phyloP scores from a whole-genome alignment of 2,329 filamentous ascomycete species.

The Karstenula rhodostoma region DNA sequence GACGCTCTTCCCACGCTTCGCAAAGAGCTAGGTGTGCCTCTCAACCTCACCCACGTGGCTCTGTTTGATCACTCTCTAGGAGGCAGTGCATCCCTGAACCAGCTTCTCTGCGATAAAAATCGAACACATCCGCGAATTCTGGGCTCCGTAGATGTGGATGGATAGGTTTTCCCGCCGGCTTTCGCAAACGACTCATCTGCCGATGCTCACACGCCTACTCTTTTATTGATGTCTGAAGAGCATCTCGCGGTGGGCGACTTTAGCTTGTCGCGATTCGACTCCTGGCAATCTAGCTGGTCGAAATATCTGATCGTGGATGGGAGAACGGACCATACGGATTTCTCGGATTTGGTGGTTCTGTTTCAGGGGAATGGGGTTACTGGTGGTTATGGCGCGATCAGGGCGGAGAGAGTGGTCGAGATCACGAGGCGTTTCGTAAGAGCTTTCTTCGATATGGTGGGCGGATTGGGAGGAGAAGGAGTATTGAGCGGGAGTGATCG shows the following conservation, averaged over 20 bases:
- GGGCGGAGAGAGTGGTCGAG: constrained; percentile 20
- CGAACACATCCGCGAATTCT: constrained; percentile 8
- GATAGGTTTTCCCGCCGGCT: constrained; percentile 11
- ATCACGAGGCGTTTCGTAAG: constrained; percentile 20
- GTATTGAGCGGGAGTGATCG: not conserved
- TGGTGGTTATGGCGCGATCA: constrained; percentile 16
- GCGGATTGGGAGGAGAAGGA: not conserved
- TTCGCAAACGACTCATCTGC: constrained; percentile 8
- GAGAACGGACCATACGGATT: constrained; percentile 22
- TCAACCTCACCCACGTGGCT: constrained; percentile 27
- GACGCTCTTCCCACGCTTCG: constrained; percentile 14
- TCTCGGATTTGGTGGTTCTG: constrained; percentile 21
- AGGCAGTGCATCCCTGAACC: constrained; percentile 19
- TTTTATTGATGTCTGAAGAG: constrained; percentile 11
- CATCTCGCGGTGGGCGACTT: constrained; percentile 12
- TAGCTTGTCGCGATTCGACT: constrained; percentile 17
- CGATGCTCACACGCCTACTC: constrained; percentile 10
- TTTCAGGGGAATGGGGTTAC: constrained; percentile 17
- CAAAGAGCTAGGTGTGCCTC: constrained; percentile 6
- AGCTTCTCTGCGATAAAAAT: constrained; percentile 18
- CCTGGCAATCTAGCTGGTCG: constrained; percentile 15
- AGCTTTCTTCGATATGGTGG: constrained; percentile 14
- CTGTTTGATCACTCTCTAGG: constrained; percentile 28
- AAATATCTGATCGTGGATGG: constrained; percentile 19
- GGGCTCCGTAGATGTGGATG: constrained; percentile 20